Base-by-base conservation (phyloP, 257 asterid genomes). In the Primulina tabacum region DNA sequence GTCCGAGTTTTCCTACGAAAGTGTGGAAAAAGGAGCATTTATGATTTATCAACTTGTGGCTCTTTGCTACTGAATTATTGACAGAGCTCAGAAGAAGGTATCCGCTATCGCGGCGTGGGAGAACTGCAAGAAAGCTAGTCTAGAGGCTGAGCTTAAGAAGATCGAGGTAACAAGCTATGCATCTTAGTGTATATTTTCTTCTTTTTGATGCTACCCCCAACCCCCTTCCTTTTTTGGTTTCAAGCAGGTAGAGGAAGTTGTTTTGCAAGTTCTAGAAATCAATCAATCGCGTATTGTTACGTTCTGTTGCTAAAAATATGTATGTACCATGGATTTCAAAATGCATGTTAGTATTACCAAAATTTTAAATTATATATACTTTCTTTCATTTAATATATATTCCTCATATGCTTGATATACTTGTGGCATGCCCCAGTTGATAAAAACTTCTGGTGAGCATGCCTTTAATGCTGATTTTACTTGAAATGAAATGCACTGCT, bases 101-200 rank as follows among this genome's bases (percentile, higher is more conserved):
- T 83, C 87, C 14, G 43, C 82, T 8, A 63, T 85, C 34, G 77
- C 38, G 47, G 85, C 86, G 37, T 85, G 90, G 90, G 88, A 85
- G 78, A 85, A 85, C 78, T 73, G 88, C 85, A 83, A 70, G 85
- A 85, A 85, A 69, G 90, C 90, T 4, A 71, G 7, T 64, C 73
- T 85, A 58, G 90, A 85, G 32, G 88, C 86, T 18, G 88, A 83
- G 71, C 85, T 85, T 17, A 85, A 83, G 82, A 83, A 83, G 77
- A 72, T 70, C 8, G 90, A 85, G 88, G 90, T 85, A 77, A 74
- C 30, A 59, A 75, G n/a, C 40, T 52, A 40, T 12, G 4, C 34
- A 56, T 33, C 47, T 68, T 60, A 7, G 35, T 30, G 3, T n/a
- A 57, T 29, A 57, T 29, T 59, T 67, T 37, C 34, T 40, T 37